Base-by-base conservation (phyloP, 2,329 filamentous ascomycete species). In the Epichloe sp. region DNA sequence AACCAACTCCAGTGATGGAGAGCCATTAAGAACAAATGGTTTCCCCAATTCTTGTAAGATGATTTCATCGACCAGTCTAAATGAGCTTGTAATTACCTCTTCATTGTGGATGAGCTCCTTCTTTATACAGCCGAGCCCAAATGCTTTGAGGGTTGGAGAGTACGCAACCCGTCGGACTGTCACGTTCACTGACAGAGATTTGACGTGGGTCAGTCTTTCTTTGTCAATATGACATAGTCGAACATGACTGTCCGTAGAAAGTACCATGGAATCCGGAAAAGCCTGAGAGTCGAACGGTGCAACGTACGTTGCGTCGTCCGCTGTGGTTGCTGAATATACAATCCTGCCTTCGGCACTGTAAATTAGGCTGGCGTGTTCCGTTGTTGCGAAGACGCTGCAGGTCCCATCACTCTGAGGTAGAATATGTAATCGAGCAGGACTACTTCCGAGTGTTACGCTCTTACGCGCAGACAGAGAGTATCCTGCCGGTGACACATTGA, bases 351-450 rank as follows among this genome's bases (percentile, higher is more conserved):
- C 89, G 0, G 83, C 82, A 8, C 86, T 86, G 63, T 98, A 96
- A 47, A 98, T 95, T 50, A 98, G 69, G 56, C 88, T 96, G 0
- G 93, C 87, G 62, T 96, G 88, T 60, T 98, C 93, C 52, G 89
- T 95, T 0, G 88, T 95, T 0, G 89, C 88, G 63, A 98, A 95
- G 0, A 98, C 83, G 59, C 86, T 94, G 63, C 77, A 86, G 0
- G 88, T 70, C 0, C 78, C 79, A 46, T 83, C 72, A 1, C 73
- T 73, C 48, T 83, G 78, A 0, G 89, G 87, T 2, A 98, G 70
- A 21, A 86, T 74, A 53, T 91, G 85, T 59, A 98, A 83, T 14
- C 80, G 81, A 2, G 91, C 86, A 58, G 94, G 86, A 54, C 89
- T 85, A 14, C 86, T 91, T 23, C 93, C 91, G 12, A 98, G 73